phyloP scores from a whole-genome alignment of 2,329 filamentous ascomycete genomes.

The Aspergillus sp. region DNA sequence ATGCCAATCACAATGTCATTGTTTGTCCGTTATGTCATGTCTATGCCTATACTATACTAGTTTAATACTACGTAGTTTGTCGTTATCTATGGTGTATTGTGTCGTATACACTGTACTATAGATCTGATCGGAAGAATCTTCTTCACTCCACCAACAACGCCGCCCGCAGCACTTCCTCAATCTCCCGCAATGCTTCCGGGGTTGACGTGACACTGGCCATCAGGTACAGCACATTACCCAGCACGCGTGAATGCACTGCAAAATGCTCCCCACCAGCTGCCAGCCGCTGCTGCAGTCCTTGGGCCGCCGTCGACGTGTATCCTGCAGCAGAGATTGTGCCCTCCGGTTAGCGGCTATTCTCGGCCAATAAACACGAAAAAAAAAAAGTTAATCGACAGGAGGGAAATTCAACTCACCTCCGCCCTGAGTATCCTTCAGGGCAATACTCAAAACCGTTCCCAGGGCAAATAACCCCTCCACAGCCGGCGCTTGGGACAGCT shows the following conservation, averaged over 20 bases:
- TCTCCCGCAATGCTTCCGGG: slow-evolving; percentile 41
- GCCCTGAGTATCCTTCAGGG: slow-evolving; percentile 52
- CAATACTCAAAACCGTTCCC: slow-evolving; percentile 72
- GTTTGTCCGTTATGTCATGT: too few species aligned
- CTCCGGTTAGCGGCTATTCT: slow-evolving; percentile 15
- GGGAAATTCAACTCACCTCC: slow-evolving; percentile 38
- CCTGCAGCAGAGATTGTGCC: slow-evolving; percentile 35
- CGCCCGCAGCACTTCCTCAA: slow-evolving; percentile 46
- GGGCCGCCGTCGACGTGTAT: slow-evolving; percentile 59
- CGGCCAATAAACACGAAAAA: slow-evolving; percentile 1
- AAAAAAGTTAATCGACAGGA: not conserved
- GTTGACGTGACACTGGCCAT: slow-evolving; percentile 60
- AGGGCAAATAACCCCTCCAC: slow-evolving; percentile 72
- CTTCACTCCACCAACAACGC: slow-evolving; percentile 33
- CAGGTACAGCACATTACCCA: slow-evolving; percentile 63
- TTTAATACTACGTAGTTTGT: too few species aligned
- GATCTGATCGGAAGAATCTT: not conserved
- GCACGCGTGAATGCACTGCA: slow-evolving; percentile 60
- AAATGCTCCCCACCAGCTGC: slow-evolving; percentile 43
- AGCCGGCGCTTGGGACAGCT: slow-evolving; percentile 57
- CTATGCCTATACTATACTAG: too few species aligned
- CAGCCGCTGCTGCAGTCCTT: slow-evolving; percentile 54
- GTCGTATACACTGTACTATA: too few species aligned
- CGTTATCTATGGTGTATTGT: too few species aligned
- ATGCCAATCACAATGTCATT: too few species aligned